phyloP scores from a whole-genome alignment of 352 stramenopile genomes.

The Pythium brassicae region DNA sequence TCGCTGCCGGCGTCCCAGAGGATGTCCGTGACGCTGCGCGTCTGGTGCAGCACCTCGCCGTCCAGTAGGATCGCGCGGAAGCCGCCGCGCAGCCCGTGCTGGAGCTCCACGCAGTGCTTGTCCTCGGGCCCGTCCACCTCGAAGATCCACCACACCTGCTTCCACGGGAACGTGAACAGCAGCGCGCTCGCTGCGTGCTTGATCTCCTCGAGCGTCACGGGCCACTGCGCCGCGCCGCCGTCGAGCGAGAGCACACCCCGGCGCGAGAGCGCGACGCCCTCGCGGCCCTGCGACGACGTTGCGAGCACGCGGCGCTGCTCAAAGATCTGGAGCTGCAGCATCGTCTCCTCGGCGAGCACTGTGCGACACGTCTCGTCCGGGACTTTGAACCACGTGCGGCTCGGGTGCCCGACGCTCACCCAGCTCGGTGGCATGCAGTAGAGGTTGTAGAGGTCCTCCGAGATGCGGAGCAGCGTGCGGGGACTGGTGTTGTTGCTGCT shows the following conservation, averaged over 20 bases:
- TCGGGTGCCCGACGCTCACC: slow-evolving; percentile 74
- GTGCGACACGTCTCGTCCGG: slow-evolving; percentile 61
- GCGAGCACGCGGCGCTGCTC: slow-evolving; percentile 63
- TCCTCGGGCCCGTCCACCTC: slow-evolving; percentile 45
- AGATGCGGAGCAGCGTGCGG: slow-evolving; percentile 59
- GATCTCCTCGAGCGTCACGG: slow-evolving; percentile 76
- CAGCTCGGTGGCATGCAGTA: slow-evolving; percentile 73
- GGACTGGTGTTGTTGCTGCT: too few species aligned
- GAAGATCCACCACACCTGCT: slow-evolving; percentile 85
- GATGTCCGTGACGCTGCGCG: slow-evolving; percentile 65
- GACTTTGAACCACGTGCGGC: slow-evolving; percentile 82
- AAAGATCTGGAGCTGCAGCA: slow-evolving; percentile 74
- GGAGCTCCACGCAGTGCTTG: slow-evolving; percentile 65
- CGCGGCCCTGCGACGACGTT: slow-evolving; percentile 64
- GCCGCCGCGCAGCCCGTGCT: slow-evolving; percentile 70
- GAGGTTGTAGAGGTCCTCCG: slow-evolving; percentile 74
- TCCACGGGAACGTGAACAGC: slow-evolving; percentile 84
- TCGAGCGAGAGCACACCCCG: slow-evolving; percentile 43
- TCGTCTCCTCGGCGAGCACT: slow-evolving; percentile 65
- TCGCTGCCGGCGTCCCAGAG: slow-evolving; percentile 78
- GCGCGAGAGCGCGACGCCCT: slow-evolving; percentile 63
- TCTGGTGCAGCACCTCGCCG: slow-evolving; percentile 58
- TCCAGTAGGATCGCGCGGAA: slow-evolving; percentile 75
- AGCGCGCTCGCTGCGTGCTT: slow-evolving; percentile 74
- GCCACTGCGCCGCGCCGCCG: slow-evolving; percentile 45